These are phyloP conservation scores for Phaeomoniella chlamydospora DNA, from an alignment of 2,329 filamentous ascomycete species.

Conservation along the genomic window DNA sequence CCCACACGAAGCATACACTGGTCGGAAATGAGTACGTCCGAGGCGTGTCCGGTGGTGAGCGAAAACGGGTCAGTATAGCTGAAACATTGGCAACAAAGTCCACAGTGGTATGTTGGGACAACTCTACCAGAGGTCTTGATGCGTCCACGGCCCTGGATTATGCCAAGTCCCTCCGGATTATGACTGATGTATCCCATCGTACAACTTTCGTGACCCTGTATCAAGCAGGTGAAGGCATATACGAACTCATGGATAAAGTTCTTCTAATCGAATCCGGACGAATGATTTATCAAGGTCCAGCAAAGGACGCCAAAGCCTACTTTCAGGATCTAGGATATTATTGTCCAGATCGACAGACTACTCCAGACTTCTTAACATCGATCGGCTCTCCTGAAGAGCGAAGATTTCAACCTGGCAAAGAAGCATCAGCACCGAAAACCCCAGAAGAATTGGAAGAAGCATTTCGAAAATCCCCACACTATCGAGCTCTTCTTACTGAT, in stretches of 20 bases:
- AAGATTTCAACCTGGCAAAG: constrained; percentile 49
- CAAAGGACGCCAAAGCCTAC: constrained; percentile 46
- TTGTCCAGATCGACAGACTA: constrained; percentile 49
- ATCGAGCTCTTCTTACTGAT: constrained; percentile 45
- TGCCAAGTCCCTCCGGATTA: constrained; percentile 52
- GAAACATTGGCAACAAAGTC: constrained; percentile 63
- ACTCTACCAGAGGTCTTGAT: constrained; percentile 66
- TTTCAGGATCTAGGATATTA: constrained; percentile 52
- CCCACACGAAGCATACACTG: constrained; percentile 57
- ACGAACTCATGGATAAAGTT: constrained; percentile 67
- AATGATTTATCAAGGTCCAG: constrained; percentile 52
- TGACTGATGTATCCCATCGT: constrained; percentile 62
- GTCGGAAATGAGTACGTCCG: constrained; percentile 62
- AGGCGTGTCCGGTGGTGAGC: constrained; percentile 66
- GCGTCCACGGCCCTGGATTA: constrained; percentile 68
- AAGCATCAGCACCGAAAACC: constrained; percentile 53
- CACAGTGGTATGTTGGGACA: constrained; percentile 66
- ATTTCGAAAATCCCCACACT: constrained; percentile 50
- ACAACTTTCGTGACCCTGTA: constrained; percentile 60
- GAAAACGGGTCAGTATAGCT: constrained; percentile 67
- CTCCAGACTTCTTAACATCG: constrained; percentile 64
- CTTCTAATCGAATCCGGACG: constrained; percentile 61
- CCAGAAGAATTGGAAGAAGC: constrained; percentile 53
- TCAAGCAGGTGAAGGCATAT: constrained; percentile 56
- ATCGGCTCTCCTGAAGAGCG: constrained; percentile 61